Base-by-base conservation (phyloP, 139 green algal species). In the Micromonas commoda region DNA sequence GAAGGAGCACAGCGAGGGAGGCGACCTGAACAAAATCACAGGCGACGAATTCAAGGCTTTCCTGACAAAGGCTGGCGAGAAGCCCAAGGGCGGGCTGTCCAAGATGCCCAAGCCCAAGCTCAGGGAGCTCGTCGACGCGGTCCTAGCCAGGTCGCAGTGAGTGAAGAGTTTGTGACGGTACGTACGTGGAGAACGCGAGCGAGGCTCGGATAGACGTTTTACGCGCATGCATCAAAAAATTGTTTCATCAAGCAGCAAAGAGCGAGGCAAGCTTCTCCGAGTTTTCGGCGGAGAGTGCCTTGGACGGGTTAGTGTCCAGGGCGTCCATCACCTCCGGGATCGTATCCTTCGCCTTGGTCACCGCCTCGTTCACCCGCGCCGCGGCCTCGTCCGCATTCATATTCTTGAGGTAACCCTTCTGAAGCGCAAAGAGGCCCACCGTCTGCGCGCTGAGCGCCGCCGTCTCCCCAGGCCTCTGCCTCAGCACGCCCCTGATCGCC, bases 391-490 rank as follows among this genome's bases (percentile, higher is more conserved):
- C 26, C 13, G 64, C 64, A 13, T 32, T 71, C 64, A 51, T 71
- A 4, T 71, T 39, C 3, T 71, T 71, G 4, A 33, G 23, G 64
- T 51, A 38, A 4, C 64, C 64, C 4, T 32, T 60, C 37, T 60
- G 37, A 24, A 75, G 38, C 9, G 34, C 68, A 32, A 37, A 75
- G 0, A 75, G 4, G 20, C 68, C 68, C 6, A 75, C 29, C 19
- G 26, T 33, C 20, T 26, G 21, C 38, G 60, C 68, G 0, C 37
- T 28, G 21, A 75, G 37, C 68, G 68, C 26, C 1, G 37, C 3
- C 3, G 53, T n/a, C 6, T 75, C 68, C 28, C 68, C 68, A 37
- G 31, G 68, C 19, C 19, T 64, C 61, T 75, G 68, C 4, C 53
- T 60, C 19, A 75, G 20, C n/a, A 75, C 52, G 16, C 37, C 9